These are phyloP conservation scores for Senna siamea DNA, from an alignment of 306 rosid species.

Conservation along the genomic window DNA sequence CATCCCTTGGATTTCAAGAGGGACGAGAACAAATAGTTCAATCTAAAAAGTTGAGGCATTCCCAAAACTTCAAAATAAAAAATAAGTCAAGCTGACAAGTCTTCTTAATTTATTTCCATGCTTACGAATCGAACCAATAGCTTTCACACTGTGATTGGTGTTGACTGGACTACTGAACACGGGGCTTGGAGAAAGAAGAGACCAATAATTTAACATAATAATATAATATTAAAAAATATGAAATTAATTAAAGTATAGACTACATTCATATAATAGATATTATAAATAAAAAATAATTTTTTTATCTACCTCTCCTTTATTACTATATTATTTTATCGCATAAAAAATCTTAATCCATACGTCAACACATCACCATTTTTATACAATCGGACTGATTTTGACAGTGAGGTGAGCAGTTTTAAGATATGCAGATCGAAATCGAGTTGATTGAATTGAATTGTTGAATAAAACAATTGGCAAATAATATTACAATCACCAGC, in stretches of 20 bases:
- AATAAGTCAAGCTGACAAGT: background rate
- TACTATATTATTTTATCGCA: no score
- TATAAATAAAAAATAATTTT: no score
- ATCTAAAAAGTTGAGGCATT: no score
- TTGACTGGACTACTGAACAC: background rate
- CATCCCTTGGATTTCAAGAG: background rate
- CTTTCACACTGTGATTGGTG: background rate
- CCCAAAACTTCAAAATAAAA: no score
- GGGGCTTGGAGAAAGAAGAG: no score
- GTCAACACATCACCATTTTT: no score
- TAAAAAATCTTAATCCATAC: no score
- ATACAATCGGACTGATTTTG: background rate
- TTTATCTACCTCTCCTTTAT: no score
- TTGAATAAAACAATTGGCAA: background rate
- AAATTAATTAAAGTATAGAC: slow-evolving; percentile 6
- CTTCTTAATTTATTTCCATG: background rate
- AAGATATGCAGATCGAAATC: background rate
- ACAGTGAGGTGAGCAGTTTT: no score
- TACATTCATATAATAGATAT: no score
- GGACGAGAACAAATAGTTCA: background rate
- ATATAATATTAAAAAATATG: no score
- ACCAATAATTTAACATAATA: no score
- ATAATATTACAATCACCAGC: background rate
- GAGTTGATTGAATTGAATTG: background rate
- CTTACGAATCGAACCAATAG: background rate